Evolutionary conservation across 345 rosid genomes (phyloP).

Genomic region (Odontarrhena argentea): DNA sequence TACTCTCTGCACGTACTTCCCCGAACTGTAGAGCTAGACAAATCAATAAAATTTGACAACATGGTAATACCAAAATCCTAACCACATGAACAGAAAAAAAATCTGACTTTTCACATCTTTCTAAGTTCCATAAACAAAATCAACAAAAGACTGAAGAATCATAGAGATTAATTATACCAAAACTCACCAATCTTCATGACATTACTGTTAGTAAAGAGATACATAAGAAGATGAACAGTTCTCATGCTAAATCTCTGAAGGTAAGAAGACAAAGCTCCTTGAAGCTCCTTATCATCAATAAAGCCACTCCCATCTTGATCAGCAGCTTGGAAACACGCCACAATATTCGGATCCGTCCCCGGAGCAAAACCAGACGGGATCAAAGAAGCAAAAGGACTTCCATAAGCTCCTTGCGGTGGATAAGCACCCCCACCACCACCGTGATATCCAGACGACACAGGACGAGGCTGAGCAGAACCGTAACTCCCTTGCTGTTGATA

Average conservation of each 20-base stretch:
- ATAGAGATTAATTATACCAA: background rate
- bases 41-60: background rate
- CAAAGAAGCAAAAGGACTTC: conserved; percentile 70
- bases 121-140: background rate
- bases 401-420: conserved; percentile 47
- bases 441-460: conserved; percentile 41
- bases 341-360: conserved; percentile 80
- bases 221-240: conserved; percentile 88
- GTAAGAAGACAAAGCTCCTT: conserved; percentile 78
- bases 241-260: conserved; percentile 86
- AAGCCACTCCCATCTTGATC: conserved; percentile 89
- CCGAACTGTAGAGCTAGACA: background rate
- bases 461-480: conserved; percentile 44
- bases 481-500: conserved; percentile 47
- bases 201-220: conserved; percentile 75
- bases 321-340: conserved; percentile 79
- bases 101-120: background rate
- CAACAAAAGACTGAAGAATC: background rate
- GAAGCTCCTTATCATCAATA: conserved; percentile 87
- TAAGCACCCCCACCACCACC: conserved; percentile 39
- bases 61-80: conserved; percentile 15
- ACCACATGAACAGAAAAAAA: conserved; percentile 6
- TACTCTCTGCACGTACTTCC: conserved; percentile 34
- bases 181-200: conserved; percentile 70
- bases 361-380: conserved; percentile 83